Percentiles rank a stretch among this genome's conserved stretches.
These are phyloP conservation scores for Fusarium sp. DNA, from an alignment of 2,329 filamentous ascomycete genomes.

Conservation along the genomic window DNA sequence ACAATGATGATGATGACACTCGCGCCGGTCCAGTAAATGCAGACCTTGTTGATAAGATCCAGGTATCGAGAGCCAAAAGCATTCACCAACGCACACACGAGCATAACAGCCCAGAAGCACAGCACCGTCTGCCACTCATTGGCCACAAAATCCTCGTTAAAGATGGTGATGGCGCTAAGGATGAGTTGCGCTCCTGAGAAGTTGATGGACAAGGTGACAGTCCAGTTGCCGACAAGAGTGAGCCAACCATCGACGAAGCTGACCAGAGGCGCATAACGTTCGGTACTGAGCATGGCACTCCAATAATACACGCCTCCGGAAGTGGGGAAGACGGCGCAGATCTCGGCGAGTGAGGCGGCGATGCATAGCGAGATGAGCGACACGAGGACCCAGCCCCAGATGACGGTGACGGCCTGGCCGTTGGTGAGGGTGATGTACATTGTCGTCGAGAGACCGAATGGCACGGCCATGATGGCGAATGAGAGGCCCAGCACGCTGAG, in stretches of 20 bases:
- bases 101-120: slow-evolving; percentile 76
- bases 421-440: slow-evolving; percentile 70
- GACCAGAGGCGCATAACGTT: slow-evolving; percentile 70
- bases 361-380: slow-evolving; percentile 79
- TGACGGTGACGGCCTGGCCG: slow-evolving; percentile 77
- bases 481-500: slow-evolving; percentile 62
- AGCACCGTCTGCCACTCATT: slow-evolving; percentile 80
- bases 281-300: slow-evolving; percentile 75
- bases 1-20: slow-evolving; percentile 79
- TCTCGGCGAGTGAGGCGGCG: slow-evolving; percentile 78
- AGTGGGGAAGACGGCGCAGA: slow-evolving; percentile 73
- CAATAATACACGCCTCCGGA: slow-evolving; percentile 79
- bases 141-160: slow-evolving; percentile 69
- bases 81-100: slow-evolving; percentile 74
- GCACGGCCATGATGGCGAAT: slow-evolving; percentile 64
- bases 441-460: slow-evolving; percentile 63
- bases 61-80: slow-evolving; percentile 70
- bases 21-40: slow-evolving; percentile 78
- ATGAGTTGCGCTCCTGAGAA: slow-evolving; percentile 78
- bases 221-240: slow-evolving; percentile 78
- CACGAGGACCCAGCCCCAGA: slow-evolving; percentile 76
- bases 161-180: slow-evolving; percentile 74
- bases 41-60: slow-evolving; percentile 76
- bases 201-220: slow-evolving; percentile 77
- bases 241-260: slow-evolving; percentile 83